Percentiles rank a stretch among this genome's conserved stretches.
Evolutionary conservation across 768 basidiomycete species (phyloP).

Genomic region (Mycena leptocephala): DNA sequence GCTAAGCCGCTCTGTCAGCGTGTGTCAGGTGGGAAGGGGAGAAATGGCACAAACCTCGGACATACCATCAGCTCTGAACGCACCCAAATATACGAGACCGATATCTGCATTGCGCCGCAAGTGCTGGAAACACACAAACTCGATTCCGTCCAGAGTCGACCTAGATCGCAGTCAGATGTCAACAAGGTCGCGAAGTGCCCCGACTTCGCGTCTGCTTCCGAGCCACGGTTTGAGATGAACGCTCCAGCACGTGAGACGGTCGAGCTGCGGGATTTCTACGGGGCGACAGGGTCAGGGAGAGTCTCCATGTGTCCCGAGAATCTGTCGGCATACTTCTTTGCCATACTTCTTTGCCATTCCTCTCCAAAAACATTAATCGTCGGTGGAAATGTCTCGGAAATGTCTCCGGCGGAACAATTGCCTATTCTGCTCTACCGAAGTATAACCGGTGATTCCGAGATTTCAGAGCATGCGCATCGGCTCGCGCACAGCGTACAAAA

Average conservation of each 20-base stretch:
- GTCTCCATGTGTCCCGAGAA: conserved; percentile 11
- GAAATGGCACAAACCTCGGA: conserved; percentile 19
- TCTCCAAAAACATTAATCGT: conserved; percentile 16
- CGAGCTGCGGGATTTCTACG: conserved; percentile 19
- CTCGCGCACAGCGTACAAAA: conserved; percentile 26
- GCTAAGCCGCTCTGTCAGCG: conserved; percentile 9
- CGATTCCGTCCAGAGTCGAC: conserved; percentile 13
- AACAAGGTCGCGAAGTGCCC: conserved; percentile 18
- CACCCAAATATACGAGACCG: conserved; percentile 22
- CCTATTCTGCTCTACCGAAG: conserved; percentile 26
- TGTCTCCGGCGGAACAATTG: conserved; percentile 16
- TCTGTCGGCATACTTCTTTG: conserved; percentile 17
- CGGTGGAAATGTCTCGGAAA: conserved; percentile 28
- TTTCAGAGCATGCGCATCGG: conserved; percentile 15
- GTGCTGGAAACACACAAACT: conserved; percentile 17
- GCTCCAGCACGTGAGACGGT: conserved; percentile 15
- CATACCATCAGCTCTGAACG: conserved; percentile 23
- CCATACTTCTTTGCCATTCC: conserved; percentile 3
- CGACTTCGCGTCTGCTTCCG: conserved; percentile 17
- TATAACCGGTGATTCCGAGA: conserved; percentile 19
- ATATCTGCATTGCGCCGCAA: conserved; percentile 17
- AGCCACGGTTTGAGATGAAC: conserved; percentile 17
- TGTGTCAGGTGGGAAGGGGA: conserved; percentile 22
- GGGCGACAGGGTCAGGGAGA: conserved; percentile 16
- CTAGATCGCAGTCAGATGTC: conserved; percentile 1